Percentiles rank a stretch among this genome's conserved stretches.
Conservation (phyloP, 1,284 basidiomycete species). For the Austroboletus sp. region DNA sequence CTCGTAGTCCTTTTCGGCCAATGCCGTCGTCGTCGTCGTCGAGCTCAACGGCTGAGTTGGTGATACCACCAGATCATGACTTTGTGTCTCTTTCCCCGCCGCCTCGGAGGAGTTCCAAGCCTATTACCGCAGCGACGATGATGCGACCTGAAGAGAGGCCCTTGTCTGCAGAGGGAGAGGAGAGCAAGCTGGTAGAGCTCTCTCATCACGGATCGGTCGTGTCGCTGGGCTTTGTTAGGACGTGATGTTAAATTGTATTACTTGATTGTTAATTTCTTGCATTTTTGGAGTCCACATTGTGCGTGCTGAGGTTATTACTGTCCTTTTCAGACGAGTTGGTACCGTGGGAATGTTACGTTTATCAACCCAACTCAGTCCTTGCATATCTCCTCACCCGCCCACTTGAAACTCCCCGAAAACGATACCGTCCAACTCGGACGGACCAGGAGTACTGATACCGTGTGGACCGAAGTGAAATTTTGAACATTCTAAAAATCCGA, state of each 20-base stretch:
- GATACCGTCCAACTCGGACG: too few species aligned
- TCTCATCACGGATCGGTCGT: conserved; percentile 22
- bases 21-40: background rate
- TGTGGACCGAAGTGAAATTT: too few species aligned
- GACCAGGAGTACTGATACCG: too few species aligned
- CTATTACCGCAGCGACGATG: conserved; percentile 13
- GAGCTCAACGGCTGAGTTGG: background rate
- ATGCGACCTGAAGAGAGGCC: conserved; percentile 11
- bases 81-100: conserved; percentile 31
- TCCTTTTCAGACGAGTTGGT: too few species aligned
- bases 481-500: too few species aligned
- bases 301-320: too few species aligned
- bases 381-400: too few species aligned
- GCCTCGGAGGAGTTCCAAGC: conserved; percentile 23
- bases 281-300: background rate
- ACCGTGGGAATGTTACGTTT: too few species aligned
- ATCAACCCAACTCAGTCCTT: too few species aligned
- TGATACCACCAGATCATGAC: conserved; percentile 11
- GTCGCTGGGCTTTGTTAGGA: conserved; percentile 29
- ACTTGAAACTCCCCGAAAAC: too few species aligned
- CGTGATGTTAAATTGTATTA: conserved; percentile 14
- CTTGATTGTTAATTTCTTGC: conserved; percentile 15
- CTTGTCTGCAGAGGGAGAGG: conserved; percentile 10
- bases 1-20: conserved; percentile 7
- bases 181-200: conserved; percentile 7